phyloP scores from a whole-genome alignment of 2,329 filamentous ascomycete species.

The Penicillium psychrosexuale region DNA sequence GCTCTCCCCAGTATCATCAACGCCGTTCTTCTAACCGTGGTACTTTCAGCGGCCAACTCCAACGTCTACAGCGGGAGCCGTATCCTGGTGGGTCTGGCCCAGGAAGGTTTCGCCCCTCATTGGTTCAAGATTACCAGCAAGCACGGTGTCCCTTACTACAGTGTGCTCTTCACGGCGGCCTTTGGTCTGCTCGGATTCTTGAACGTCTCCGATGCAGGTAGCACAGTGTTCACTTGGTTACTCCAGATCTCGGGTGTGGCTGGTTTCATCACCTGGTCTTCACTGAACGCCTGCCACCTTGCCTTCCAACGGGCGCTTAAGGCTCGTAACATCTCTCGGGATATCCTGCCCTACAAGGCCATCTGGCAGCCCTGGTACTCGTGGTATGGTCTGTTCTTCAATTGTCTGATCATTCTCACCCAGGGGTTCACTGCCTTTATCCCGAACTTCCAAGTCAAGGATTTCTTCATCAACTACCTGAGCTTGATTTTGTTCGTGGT shows the following conservation, averaged over 20 bases:
- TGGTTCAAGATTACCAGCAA: constrained; percentile 43
- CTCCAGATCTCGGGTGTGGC: constrained; percentile 35
- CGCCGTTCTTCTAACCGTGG: constrained; percentile 40
- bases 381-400: constrained; percentile 65
- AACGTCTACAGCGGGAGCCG: constrained; percentile 54
- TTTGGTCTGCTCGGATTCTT: constrained; percentile 67
- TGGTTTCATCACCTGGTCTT: constrained; percentile 36
- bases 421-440: constrained; percentile 68
- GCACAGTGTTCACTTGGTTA: constrained; percentile 54
- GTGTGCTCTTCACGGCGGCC: constrained; percentile 42
- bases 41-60: constrained; percentile 42
- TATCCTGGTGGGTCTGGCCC: constrained; percentile 64
- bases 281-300: constrained; percentile 55
- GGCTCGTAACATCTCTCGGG: constrained; percentile 57
- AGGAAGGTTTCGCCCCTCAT: constrained; percentile 43
- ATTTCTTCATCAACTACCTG: constrained; percentile 64
- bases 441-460: constrained; percentile 52
- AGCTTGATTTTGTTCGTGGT: constrained; percentile 62
- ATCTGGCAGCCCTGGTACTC: constrained; percentile 62
- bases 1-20: constrained; percentile 40
- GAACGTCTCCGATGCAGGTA: constrained; percentile 60
- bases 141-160: constrained; percentile 43
- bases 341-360: constrained; percentile 59
- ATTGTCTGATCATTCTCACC: constrained; percentile 61
- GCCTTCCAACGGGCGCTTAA: constrained; percentile 60